Conservation (phyloP, 208 protist genomes). For the Crithidia thermophila region DNA sequence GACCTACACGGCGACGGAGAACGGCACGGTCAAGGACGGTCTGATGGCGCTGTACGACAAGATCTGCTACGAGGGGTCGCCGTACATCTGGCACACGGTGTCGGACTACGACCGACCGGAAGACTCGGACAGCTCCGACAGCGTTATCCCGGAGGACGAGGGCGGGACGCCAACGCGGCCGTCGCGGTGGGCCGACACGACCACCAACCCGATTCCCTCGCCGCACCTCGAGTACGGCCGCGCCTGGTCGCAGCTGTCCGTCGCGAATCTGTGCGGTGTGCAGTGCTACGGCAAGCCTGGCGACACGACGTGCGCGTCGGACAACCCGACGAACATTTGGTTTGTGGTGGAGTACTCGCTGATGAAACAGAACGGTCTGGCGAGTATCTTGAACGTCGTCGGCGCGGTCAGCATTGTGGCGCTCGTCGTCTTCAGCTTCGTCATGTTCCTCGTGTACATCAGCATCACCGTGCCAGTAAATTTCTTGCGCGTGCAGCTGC, state of each 20-base stretch:
- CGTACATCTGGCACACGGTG: slow-evolving; percentile 67
- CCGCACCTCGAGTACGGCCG: slow-evolving; percentile 41
- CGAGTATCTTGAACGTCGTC: slow-evolving; percentile 36
- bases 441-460: slow-evolving; percentile 64
- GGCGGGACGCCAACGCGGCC: too few relatives aligned
- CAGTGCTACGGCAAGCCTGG: slow-evolving; percentile 43
- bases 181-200: slow-evolving; percentile 1
- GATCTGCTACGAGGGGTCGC: slow-evolving; percentile 29
- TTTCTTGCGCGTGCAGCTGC: slow-evolving; percentile 63
- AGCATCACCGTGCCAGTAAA: slow-evolving; percentile 76
- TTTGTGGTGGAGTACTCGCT: slow-evolving; percentile 56
- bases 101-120: background rate
- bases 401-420: slow-evolving; percentile 52
- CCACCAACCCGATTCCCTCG: slow-evolving; percentile 26
- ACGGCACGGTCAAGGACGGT: slow-evolving; percentile 11
- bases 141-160: background rate
- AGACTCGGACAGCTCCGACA: background rate
- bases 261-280: slow-evolving; percentile 53
- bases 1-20: slow-evolving; percentile 36
- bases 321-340: slow-evolving; percentile 70
- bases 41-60: slow-evolving; percentile 30
- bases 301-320: slow-evolving; percentile 25
- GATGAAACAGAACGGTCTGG: slow-evolving; percentile 4
- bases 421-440: slow-evolving; percentile 54
- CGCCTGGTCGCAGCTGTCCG: slow-evolving; percentile 50